A percentile compares a stretch with the other conserved stretches of the same genome.
Evolutionary conservation across 768 basidiomycete genomes (phyloP).

Genomic region (Mycena polygramma): DNA sequence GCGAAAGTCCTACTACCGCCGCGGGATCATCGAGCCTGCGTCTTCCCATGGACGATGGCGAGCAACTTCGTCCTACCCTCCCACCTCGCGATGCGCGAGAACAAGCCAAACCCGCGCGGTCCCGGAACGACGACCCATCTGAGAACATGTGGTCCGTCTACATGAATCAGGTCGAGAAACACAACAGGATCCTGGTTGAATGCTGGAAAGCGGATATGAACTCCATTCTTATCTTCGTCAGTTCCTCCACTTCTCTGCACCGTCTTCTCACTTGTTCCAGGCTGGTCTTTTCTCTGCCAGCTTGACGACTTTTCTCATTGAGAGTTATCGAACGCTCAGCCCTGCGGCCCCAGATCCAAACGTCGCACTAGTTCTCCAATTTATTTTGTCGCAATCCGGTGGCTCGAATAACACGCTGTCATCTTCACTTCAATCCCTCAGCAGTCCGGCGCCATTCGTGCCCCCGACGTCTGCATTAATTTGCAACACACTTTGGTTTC

Average conservation of each 20-base stretch:
- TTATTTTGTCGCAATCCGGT: slow-evolving; percentile 28
- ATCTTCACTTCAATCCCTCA: slow-evolving; percentile 4
- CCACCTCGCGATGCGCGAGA: neutral
- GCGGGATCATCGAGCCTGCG: no score
- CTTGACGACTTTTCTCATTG: slow-evolving; percentile 45
- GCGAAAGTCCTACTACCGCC: no score
- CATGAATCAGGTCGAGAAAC: slow-evolving; percentile 31
- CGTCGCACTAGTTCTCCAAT: slow-evolving; percentile 23
- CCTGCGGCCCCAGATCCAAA: slow-evolving; percentile 33
- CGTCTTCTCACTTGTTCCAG: slow-evolving; percentile 24
- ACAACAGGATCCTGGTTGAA: slow-evolving; percentile 23
- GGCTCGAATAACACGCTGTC: slow-evolving; percentile 16
- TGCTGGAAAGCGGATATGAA: slow-evolving; percentile 36
- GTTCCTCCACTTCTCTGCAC: neutral
- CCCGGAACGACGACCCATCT: slow-evolving; percentile 30
- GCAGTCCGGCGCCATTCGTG: slow-evolving; percentile 35
- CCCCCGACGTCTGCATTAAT: slow-evolving; percentile 48
- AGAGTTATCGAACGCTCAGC: slow-evolving; percentile 40
- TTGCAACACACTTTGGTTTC: slow-evolving; percentile 61
- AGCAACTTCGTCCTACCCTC: neutral
- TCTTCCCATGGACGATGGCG: slow-evolving; percentile 5
- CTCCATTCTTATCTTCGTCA: slow-evolving; percentile 35
- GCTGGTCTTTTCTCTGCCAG: slow-evolving; percentile 48
- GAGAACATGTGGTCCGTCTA: slow-evolving; percentile 33
- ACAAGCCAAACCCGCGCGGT: neutral